Evolutionary conservation across 768 basidiomycete species (phyloP), one percentile per base, ranked within the genome.

Genomic region (Suillus sp.): DNA sequence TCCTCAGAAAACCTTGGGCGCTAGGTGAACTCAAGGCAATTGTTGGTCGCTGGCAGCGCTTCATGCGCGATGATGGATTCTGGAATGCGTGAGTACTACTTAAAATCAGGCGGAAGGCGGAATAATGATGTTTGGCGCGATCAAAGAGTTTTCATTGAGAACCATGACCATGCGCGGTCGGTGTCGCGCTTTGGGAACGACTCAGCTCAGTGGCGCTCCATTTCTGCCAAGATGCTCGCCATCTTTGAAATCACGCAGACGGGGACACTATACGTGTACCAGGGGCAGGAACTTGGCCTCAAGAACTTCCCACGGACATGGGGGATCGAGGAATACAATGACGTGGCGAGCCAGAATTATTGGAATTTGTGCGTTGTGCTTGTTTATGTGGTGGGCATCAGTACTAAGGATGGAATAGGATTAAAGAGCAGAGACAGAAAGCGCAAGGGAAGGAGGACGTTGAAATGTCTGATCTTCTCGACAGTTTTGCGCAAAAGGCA

Each of bases 291-390:
- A 69, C 80, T 92, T 0, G 90, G 85, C 0, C 75, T 89, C 72
- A 84, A 80, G 72, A 88, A 88, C 62, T 84, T 88, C 65, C 86
- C 87, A 20, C 70, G 78, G 55, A 69, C 74, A 18, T 92, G 90
- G 90, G 84, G 83, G 0, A 79, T 90, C 27, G 86, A 90, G 62
- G 88, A 90, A 68, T 92, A 91, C 74, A 87, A 87, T 69, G 91
- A 91, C 60, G 81, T 88, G 45, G 86, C 86, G 40, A 79, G 85
- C 4, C 79, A 81, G 65, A 88, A 87, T 68, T 86, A 82, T 67
- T 89, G 83, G 79, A 76, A 80, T 2, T 69, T 78, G 88, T 86
- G 58, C 43, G 83, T 74, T 14, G 3, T n/a, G 5, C 50, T 54
- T 61, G 20, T 10, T 34, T 22, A 13, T 2, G 25, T 7, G 45